Evolutionary conservation across 2,329 filamentous ascomycete species (phyloP), one percentile per base, ranked within the genome.

Genomic region (Xylariales sp.): DNA sequence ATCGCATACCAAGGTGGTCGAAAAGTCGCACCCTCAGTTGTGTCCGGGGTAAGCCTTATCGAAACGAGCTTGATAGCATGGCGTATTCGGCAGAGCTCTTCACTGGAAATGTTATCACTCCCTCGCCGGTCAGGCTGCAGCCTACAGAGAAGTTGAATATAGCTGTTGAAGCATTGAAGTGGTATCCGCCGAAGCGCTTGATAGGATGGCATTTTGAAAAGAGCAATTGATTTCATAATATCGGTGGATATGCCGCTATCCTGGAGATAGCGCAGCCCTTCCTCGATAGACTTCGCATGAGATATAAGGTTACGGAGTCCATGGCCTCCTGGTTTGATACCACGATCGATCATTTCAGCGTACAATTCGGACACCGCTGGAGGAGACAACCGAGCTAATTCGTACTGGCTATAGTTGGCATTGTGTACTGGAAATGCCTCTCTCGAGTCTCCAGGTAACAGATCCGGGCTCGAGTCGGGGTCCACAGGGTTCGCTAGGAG

Each of bases 401-500:
- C 91, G 62, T 89, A 87, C n/a, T 89, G 85, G 66, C 83, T 91
- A 74, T 84, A 85, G 77, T 84, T 92, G 77, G 81, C 80, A 63
- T 87, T 83, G 23, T 89, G 80, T 23, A 88, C 83, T 0, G 86
- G 82, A 12, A 84, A 79, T 8, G 85, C 80, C 74, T 90, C 88
- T 68, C 79, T 83, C 46, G 81, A 81, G 72, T 92, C 90, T 12
- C 91, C 91, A 5, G 90, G 88, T 1, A 87, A 75, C 14, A 83
- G 67, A 41, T 63, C 62, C 2, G 64, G 53, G 32, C 64, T 74
- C 52, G 76, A 72, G 16, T 74, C 73, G 3, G 71, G 56, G 18
- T 74, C 68, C 30, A 78, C 72, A 3, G 74, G 70, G 3, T 73
- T 75, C 6, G 80, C 82, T 18, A 82, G 77, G 1, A 90, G 80